Conservation (phyloP, 2,329 filamentous ascomycete species). For the Fusarium coffeatum region DNA sequence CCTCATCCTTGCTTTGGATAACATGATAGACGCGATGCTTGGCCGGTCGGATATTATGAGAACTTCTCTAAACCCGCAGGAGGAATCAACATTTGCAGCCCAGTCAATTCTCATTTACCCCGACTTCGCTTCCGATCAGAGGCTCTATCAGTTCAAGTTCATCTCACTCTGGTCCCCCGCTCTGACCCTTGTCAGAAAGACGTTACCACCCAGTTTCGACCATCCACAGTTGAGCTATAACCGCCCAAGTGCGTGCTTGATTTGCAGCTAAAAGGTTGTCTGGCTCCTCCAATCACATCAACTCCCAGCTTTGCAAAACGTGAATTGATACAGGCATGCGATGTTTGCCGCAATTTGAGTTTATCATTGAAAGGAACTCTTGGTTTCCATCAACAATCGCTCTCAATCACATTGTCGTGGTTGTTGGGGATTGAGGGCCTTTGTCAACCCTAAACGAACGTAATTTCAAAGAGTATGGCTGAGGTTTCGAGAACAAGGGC, state of each 20-base stretch:
- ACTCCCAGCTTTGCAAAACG: slow-evolving; percentile 3
- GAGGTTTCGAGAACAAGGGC: slow-evolving; percentile 15
- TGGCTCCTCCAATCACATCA: slow-evolving; percentile 22
- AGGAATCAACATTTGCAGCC: background rate
- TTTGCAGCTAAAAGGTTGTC: slow-evolving; percentile 26
- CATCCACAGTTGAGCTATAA: slow-evolving; percentile 42
- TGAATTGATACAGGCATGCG: slow-evolving; percentile 2
- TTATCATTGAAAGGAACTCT: slow-evolving; percentile 5
- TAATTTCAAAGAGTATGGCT: slow-evolving; percentile 27
- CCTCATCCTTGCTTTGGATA: slow-evolving; percentile 2
- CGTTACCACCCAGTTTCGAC: slow-evolving; percentile 21
- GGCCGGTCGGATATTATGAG: background rate
- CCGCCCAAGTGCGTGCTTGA: slow-evolving; percentile 35
- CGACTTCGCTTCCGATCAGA: slow-evolving; percentile 14
- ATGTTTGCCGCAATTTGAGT: slow-evolving; percentile 20
- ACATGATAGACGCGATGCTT: slow-evolving; percentile 22
- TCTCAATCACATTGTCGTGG: slow-evolving; percentile 2
- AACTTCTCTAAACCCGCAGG: slow-evolving; percentile 3
- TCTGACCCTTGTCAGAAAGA: slow-evolving; percentile 32
- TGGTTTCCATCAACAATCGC: slow-evolving; percentile 1
- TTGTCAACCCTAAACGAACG: slow-evolving; percentile 24
- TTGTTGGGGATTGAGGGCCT: background rate
- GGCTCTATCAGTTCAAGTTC: background rate
- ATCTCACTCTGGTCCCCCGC: slow-evolving; percentile 11
- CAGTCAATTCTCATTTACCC: background rate